phyloP scores from a whole-genome alignment of 495 filamentous ascomycete species.

The Clohesyomyces aquaticus region DNA sequence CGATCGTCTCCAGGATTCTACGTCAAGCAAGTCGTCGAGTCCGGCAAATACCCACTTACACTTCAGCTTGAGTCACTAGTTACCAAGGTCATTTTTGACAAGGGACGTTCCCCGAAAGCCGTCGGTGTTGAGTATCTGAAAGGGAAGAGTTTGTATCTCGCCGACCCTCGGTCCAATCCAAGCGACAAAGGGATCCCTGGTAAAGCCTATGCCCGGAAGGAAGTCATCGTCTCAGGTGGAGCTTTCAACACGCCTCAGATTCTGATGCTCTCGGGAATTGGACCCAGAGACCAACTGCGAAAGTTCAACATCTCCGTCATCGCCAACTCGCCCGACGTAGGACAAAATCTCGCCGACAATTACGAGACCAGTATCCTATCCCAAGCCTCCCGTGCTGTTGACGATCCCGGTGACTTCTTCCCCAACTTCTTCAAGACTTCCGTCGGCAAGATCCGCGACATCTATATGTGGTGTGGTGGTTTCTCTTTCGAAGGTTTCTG shows the following conservation, averaged over 20 bases:
- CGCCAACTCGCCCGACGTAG: constrained; percentile 34
- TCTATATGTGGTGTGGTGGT: constrained; percentile 39
- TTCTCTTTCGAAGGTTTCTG: constrained; percentile 39
- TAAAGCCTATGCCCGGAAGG: constrained; percentile 27
- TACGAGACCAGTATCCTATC: constrained; percentile 37
- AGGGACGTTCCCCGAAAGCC: constrained; percentile 53
- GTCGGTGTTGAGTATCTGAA: constrained; percentile 67
- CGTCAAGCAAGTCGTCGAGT: constrained; percentile 19
- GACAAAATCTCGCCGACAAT: constrained; percentile 36
- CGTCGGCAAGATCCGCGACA: constrained; percentile 25
- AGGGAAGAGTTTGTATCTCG: constrained; percentile 63
- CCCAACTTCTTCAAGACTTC: constrained; percentile 35
- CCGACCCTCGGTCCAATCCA: constrained; percentile 52
- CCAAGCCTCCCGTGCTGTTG: constrained; percentile 15
- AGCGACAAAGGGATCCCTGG: constrained; percentile 14
- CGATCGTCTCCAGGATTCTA: constrained; percentile 43
- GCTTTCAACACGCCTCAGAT: constrained; percentile 39
- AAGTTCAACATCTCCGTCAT: constrained; percentile 37
- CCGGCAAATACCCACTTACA: constrained; percentile 60
- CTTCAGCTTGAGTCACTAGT: constrained; percentile 62
- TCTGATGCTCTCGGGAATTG: constrained; percentile 39
- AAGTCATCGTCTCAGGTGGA: constrained; percentile 37
- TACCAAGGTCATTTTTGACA: constrained; percentile 63
- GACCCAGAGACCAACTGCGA: constrained; percentile 26
- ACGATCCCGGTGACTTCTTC: constrained; percentile 25